Evolutionary conservation across 257 asterid species (phyloP).

Genomic region (Nicotiana knightiana): DNA sequence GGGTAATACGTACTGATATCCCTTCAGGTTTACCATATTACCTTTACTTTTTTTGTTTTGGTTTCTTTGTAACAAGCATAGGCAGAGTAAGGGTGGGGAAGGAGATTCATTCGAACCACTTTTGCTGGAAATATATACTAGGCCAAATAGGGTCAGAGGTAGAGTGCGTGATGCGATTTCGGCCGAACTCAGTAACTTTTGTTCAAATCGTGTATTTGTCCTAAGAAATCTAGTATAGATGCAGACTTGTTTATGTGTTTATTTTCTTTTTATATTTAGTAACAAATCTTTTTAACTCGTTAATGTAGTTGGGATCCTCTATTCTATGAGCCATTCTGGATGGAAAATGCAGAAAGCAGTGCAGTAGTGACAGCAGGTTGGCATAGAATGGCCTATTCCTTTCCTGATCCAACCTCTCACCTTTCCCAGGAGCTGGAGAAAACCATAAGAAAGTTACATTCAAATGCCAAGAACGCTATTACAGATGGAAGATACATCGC

Average conservation of each 20-base stretch:
- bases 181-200: no score
- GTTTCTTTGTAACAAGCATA: background rate
- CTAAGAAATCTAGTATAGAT: no score
- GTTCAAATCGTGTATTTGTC: no score
- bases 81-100: no score
- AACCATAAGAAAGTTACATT: slow-evolving; percentile 38
- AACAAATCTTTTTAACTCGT: background rate
- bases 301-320: slow-evolving; percentile 33
- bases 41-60: no score
- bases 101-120: background rate
- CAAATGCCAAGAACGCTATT: slow-evolving; percentile 38
- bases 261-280: no score
- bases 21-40: no score
- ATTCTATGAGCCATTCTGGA: slow-evolving; percentile 29
- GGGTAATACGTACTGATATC: slow-evolving; percentile 21
- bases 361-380: slow-evolving; percentile 58
- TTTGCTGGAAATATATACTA: no score
- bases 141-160: no score
- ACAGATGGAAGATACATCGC: slow-evolving; percentile 42
- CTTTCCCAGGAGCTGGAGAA: slow-evolving; percentile 39
- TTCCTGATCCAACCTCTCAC: background rate
- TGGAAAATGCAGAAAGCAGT: slow-evolving; percentile 37
- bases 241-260: no score
- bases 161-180: no score
- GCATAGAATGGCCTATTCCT: slow-evolving; percentile 72